Evolutionary conservation across 345 rosid species (phyloP), one percentile per base, ranked within the genome.

Genomic region (Melaleuca alternifolia): DNA sequence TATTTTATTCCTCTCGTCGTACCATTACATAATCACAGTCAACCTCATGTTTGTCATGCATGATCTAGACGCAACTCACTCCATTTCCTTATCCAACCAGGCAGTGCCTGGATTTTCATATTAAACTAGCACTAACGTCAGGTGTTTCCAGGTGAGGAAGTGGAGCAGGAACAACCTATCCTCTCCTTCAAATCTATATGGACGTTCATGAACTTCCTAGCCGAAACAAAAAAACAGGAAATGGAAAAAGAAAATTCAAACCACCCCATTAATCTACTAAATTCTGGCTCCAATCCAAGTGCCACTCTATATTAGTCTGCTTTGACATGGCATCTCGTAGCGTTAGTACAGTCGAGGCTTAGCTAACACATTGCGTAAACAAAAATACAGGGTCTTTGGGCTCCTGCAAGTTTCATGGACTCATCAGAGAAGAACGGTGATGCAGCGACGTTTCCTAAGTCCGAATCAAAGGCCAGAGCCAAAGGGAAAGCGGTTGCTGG

Each of bases 401-500:
- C 37, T 30, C 77, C 77, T 33, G 77, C 77, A 65, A 33, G 77
- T 65, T 65, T 46, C 79, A 91, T 91, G 94, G 92, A 90, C 26
- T 86, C 91, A 16, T 87, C 75, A 1, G 41, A 41, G 41, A 88
- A 77, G 50, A 79, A 84, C 4, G 85, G 62, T 11, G 89, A 71
- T 12, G 54, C 87, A 59, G 71, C 33, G 9, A 50, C 83, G 6
- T 87, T 91, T 81, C 81, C 13, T 7, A 84, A 85, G 82, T 65
- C 77, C 5, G 91, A 89, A 28, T 85, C 86, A 2, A 83, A 61
- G 82, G 50, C 87, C 8, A 88, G 65, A 23, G 76, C 86, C 11
- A 89, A 89, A 86, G 92, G 88, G 21, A 88, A 90, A 61, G 93
- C 88, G 1, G 79, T 4, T 76, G 88, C 86, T 50, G 71, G 85